Evolutionary conservation across 202 grass and related monocot species (phyloP), one percentile per base, ranked within the genome.

Genomic region (Saccharum hybrid): DNA sequence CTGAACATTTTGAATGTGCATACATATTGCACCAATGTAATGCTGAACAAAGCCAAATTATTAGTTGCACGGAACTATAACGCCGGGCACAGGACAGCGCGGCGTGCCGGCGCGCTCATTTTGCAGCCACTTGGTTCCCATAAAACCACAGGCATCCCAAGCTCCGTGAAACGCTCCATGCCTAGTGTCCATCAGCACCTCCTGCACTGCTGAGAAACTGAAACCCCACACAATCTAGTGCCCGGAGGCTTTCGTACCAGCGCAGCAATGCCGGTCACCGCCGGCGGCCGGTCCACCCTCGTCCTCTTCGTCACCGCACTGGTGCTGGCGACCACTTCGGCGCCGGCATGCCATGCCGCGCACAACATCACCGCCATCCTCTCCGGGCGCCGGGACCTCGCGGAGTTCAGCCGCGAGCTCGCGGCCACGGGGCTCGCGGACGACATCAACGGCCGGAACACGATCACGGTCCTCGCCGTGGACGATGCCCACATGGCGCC

Each of bases 321-420:
- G 79, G 23, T 82, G 23, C 65, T 87, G 6, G 6, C 71, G 22
- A 0, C 68, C 26, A 10, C 54, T 8, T 74, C 74, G 18, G 13
- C 81, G n/a, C 75, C 84, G 21, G 14, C 85, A 6, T 86, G 85
- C 46, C 82, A 10, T 2, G 83, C 76, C 51, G 26, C 82, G 22
- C 79, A 84, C 85, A 92, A 97, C 86, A 88, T 92, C 78, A 97
- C 94, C 2, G 85, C 88, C 80, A 94, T 94, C 87, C 90, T 94
- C 42, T 86, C 90, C 4, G 69, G 57, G 16, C 90, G 79, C 51
- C 83, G 80, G 5, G 89, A 90, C 76, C 87, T 94, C 86, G 61
- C 83, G 14, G 91, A 87, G 51, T 97, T 94, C 90, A 89, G 87
- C 80, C 86, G 88, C 70, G 89, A 75, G 83, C 89, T 97, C 48